phyloP scores from a whole-genome alignment of 345 rosid species.

The Linum lewisii region DNA sequence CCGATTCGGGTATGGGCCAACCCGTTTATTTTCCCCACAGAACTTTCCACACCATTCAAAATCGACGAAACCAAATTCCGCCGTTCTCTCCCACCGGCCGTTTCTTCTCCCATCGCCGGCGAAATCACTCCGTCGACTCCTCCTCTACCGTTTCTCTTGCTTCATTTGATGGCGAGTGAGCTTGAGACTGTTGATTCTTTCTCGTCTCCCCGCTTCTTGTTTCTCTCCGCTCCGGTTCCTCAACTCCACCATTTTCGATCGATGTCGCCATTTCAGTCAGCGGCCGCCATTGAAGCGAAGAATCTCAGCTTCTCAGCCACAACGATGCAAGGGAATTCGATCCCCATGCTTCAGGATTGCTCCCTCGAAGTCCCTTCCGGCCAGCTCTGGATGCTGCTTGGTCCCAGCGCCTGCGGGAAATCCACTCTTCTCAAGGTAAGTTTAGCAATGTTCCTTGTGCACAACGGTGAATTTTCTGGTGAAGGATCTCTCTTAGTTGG shows the following conservation, averaged over 20 bases:
- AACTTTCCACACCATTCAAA: too few species aligned
- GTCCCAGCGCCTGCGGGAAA: conserved; percentile 96
- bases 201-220: conserved; percentile 19
- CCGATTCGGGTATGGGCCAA: too few species aligned
- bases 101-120: too few species aligned
- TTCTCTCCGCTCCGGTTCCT: conserved; percentile 31
- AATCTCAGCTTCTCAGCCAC: conserved; percentile 55
- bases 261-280: conserved; percentile 18
- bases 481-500: too few species aligned
- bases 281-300: conserved; percentile 43
- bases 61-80: too few species aligned
- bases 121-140: too few species aligned
- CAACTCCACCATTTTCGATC: conserved; percentile 25
- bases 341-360: conserved; percentile 71
- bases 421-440: conserved; percentile 88
- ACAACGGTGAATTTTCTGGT: too few species aligned
- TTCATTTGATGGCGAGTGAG: too few species aligned
- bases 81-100: too few species aligned
- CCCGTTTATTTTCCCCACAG: too few species aligned
- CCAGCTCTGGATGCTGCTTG: conserved; percentile 89
- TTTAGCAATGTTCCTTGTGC: background rate
- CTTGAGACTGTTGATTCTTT: too few species aligned
- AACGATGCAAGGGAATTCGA: conserved; percentile 38
- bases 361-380: conserved; percentile 66
- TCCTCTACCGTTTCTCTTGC: too few species aligned